Conservation (phyloP, 352 stramenopile genomes). For the Pythium periplocum region DNA sequence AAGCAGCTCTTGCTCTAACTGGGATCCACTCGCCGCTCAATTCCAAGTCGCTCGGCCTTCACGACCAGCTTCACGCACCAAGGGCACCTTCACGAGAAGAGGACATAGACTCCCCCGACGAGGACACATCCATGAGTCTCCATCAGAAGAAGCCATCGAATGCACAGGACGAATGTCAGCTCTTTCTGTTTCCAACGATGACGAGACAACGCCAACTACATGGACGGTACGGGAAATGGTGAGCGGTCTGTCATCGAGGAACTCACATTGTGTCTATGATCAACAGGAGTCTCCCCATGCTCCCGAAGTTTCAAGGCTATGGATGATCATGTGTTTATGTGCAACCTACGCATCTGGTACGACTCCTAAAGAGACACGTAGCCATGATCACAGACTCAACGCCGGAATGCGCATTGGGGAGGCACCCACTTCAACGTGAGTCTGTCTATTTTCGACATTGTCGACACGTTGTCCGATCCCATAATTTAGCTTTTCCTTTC, state of each 20-base stretch:
- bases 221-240: conserved; percentile 9
- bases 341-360: too few relatives aligned
- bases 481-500: too few relatives aligned
- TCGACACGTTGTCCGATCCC: too few relatives aligned
- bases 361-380: too few relatives aligned
- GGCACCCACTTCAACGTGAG: too few relatives aligned
- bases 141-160: too few relatives aligned
- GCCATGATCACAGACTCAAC: too few relatives aligned
- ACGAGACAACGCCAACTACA: conserved; percentile 28
- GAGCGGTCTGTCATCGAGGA: not conserved
- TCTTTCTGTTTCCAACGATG: conserved; percentile 30
- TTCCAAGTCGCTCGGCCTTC: conserved; percentile 11
- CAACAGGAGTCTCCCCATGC: conserved; percentile 19
- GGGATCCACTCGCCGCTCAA: conserved; percentile 18
- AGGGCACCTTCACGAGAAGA: conserved; percentile 4
- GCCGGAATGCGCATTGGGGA: too few relatives aligned
- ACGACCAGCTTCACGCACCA: not conserved
- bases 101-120: not conserved
- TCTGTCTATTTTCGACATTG: too few relatives aligned
- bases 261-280: not conserved
- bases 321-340: too few relatives aligned
- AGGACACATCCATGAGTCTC: not conserved
- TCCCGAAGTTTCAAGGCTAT: conserved; percentile 7
- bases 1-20: conserved; percentile 10
- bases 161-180: conserved; percentile 5